These are phyloP conservation scores for Chytridiales sp. DNA, from an alignment of 371 early-diverging fungal genomes.

Conservation along the genomic window DNA sequence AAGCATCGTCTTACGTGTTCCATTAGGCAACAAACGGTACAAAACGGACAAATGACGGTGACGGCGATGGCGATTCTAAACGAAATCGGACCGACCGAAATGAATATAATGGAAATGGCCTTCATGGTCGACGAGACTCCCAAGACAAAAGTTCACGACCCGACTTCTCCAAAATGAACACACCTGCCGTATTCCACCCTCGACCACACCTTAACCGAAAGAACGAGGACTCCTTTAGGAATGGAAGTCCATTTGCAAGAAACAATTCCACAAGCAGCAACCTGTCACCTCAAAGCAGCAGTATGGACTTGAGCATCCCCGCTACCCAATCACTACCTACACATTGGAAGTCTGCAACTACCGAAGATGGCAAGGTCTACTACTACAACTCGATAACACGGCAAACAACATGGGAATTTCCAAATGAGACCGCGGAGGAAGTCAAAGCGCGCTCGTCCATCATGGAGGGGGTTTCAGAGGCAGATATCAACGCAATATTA, in stretches of 20 bases:
- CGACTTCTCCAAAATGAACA: too few relatives aligned
- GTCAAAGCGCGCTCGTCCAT: constrained; percentile 27
- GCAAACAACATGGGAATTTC: constrained; percentile 51
- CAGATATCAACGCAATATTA: constrained; percentile 53
- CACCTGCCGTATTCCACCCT: too few relatives aligned
- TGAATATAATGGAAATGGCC: too few relatives aligned
- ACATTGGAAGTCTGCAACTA: constrained; percentile 46
- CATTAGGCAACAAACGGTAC: not conserved
- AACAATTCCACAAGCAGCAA: not conserved
- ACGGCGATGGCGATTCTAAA: too few relatives aligned
- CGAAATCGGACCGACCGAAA: too few relatives aligned
- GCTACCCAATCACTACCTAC: constrained; percentile 33
- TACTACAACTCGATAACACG: constrained; percentile 52
- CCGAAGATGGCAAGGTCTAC: constrained; percentile 44
- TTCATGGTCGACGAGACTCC: too few relatives aligned
- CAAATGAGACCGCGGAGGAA: constrained; percentile 33
- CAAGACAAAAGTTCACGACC: too few relatives aligned
- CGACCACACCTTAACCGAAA: too few relatives aligned
- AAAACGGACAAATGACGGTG: not conserved
- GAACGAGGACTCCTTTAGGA: too few relatives aligned
- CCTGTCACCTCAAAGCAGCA: too few relatives aligned
- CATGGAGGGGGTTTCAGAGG: constrained; percentile 48
- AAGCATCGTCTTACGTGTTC: not conserved
- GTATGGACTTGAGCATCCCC: too few relatives aligned
- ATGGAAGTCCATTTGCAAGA: constrained; percentile 2